Evolutionary conservation across 768 basidiomycete genomes (phyloP).

Genomic region (Psilocybe cubensis): DNA sequence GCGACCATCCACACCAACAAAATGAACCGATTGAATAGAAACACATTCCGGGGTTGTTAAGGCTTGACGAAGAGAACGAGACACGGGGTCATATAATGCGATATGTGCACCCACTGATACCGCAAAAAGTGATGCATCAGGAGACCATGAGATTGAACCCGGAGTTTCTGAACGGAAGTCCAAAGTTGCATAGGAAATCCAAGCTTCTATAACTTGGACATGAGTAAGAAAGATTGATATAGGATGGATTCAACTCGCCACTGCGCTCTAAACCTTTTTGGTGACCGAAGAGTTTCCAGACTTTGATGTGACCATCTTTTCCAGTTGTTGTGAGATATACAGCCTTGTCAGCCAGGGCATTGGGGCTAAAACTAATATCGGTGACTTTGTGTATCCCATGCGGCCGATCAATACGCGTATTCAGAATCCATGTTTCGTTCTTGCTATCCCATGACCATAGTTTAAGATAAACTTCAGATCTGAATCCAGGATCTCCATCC

Average conservation of each 20-base stretch:
- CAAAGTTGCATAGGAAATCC: slow-evolving; percentile 80
- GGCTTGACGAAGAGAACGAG: slow-evolving; percentile 60
- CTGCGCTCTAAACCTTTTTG: slow-evolving; percentile 31
- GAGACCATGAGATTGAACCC: slow-evolving; percentile 73
- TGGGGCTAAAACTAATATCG: slow-evolving; percentile 71
- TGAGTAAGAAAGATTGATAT: neutral
- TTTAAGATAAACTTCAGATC: slow-evolving; percentile 80
- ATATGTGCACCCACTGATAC: slow-evolving; percentile 69
- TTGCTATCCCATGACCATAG: slow-evolving; percentile 86
- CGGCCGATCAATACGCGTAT: slow-evolving; percentile 88
- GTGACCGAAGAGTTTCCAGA: slow-evolving; percentile 68
- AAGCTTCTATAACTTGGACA: slow-evolving; percentile 54
- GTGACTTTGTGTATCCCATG: slow-evolving; percentile 72
- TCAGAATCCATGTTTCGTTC: slow-evolving; percentile 68
- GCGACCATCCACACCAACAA: slow-evolving; percentile 74
- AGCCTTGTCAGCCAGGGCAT: slow-evolving; percentile 26
- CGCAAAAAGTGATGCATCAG: slow-evolving; percentile 84
- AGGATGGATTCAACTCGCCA: neutral
- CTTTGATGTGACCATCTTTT: slow-evolving; percentile 74
- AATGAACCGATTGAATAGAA: slow-evolving; percentile 50
- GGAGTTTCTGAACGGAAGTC: slow-evolving; percentile 72
- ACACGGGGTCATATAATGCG: slow-evolving; percentile 73
- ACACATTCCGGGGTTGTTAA: slow-evolving; percentile 61
- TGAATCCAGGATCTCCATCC: slow-evolving; percentile 66
- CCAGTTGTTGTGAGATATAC: slow-evolving; percentile 73